Conservation (phyloP, 108 stramenopile species). For the Schizochytrium sp. region DNA sequence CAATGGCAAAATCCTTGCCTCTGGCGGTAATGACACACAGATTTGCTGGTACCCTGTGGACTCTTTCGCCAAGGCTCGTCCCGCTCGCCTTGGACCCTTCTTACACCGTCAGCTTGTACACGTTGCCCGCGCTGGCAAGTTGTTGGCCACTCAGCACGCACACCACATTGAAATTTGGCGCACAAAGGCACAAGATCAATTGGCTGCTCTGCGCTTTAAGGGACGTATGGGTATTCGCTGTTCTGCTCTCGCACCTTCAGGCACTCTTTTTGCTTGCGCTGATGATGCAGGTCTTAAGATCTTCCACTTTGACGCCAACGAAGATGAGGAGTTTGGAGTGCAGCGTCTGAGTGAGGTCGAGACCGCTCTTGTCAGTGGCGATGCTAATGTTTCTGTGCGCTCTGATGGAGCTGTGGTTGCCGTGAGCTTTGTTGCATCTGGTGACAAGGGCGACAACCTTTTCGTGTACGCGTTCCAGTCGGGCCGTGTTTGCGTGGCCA, state of each 20-base stretch:
- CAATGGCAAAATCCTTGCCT: slow-evolving; percentile 1
- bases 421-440: neutral
- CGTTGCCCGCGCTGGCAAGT: neutral
- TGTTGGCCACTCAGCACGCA: neutral
- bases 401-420: neutral
- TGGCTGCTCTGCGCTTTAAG: slow-evolving; percentile 11
- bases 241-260: slow-evolving; percentile 3
- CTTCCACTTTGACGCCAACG: neutral
- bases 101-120: neutral
- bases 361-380: neutral
- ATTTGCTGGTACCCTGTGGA: slow-evolving; percentile 46
- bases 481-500: neutral
- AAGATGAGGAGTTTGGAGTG: neutral
- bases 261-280: neutral
- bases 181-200: slow-evolving; percentile 17
- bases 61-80: slow-evolving; percentile 37
- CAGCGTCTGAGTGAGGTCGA: neutral
- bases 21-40: slow-evolving; percentile 52
- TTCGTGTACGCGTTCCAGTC: slow-evolving; percentile 6
- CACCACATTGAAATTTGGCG: slow-evolving; percentile 32
- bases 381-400: neutral
- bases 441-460: neutral
- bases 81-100: neutral
- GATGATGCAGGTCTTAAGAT: neutral
- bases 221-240: slow-evolving; percentile 6